Percentiles rank a stretch among this genome's conserved stretches.
These are phyloP conservation scores for Zalaria sp. DNA, from an alignment of 2,329 filamentous ascomycete species.

Conservation along the genomic window DNA sequence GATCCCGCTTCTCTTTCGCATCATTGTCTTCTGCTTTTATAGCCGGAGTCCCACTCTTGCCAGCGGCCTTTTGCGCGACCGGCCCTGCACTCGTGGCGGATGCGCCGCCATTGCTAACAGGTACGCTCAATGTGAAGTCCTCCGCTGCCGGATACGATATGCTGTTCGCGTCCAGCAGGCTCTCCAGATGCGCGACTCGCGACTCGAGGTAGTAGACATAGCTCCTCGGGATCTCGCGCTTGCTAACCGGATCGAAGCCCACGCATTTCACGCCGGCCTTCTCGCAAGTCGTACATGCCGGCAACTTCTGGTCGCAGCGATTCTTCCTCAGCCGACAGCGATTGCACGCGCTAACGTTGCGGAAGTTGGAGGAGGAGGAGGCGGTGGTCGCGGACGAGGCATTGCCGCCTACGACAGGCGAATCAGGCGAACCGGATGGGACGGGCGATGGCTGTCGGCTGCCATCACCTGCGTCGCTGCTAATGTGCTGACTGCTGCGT, in stretches of 20 bases:
- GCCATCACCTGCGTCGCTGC: neutral
- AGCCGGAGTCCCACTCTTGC: neutral
- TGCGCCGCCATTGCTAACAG: neutral
- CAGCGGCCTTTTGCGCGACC: neutral
- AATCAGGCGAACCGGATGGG: slow-evolving; percentile 49
- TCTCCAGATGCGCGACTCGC: slow-evolving; percentile 70
- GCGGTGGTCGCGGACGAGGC: slow-evolving; percentile 65
- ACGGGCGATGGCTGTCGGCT: slow-evolving; percentile 43
- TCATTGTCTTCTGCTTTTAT: neutral
- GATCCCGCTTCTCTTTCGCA: slow-evolving; percentile 37
- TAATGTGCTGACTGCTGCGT: slow-evolving; percentile 2
- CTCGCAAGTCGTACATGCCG: slow-evolving; percentile 80
- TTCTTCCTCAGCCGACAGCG: slow-evolving; percentile 87
- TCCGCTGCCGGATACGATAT: slow-evolving; percentile 59
- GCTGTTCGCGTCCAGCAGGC: slow-evolving; percentile 52
- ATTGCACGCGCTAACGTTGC: slow-evolving; percentile 76
- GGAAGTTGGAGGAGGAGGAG: slow-evolving; percentile 55
- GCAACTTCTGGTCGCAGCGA: slow-evolving; percentile 82
- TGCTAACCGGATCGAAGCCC: slow-evolving; percentile 91
- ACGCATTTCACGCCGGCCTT: slow-evolving; percentile 88
- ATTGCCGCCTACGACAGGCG: neutral
- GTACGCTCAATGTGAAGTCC: slow-evolving; percentile 37
- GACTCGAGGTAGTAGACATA: slow-evolving; percentile 95
- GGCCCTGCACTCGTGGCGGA: neutral
- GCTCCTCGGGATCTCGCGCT: slow-evolving; percentile 82